Base-by-base conservation (phyloP, 495 filamentous ascomycete species). In the Coniosporium apollinis region DNA sequence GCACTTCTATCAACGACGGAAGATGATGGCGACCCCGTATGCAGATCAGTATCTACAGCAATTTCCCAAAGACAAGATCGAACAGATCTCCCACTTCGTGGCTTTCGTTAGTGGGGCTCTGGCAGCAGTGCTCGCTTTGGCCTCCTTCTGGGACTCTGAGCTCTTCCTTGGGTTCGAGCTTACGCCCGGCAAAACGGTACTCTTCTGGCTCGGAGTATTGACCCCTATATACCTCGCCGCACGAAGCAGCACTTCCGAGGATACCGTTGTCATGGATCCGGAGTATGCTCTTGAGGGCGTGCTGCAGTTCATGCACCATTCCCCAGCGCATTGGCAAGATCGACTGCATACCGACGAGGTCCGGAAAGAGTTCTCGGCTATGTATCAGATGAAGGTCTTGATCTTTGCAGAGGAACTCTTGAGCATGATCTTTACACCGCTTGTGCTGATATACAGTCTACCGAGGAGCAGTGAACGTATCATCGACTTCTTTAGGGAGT, bases 401-500 rank as follows among this genome's bases (percentile, higher is more conserved):
- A 83, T 94, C 38, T 97, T 97, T 56, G 49, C 92, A 8, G 83
- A 94, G 46, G 89, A 97, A 46, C 74, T 94, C 11, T 52, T 94
- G 40, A 83, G 84, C 56, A 84, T 96, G 51, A 68, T 97, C 25
- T 74, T 89, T 36, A 92, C 86, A 5, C 89, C 89, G 4, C 79
- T 91, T 37, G 72, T 96, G 15, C 69, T 96, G 19, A 82, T 85
- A 65, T 76, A 77, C 52, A 85, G 79, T 38, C 66, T 96, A 30
- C 83, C 85, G 4, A 82, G 79, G 50, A 86, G 79, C 58, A 84
- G 78, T 53, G 91, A 96, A 48, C 80, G 82, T 35, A 72, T 96
- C 39, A 79, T 97, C 33, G 89, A 97, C 50, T 97, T 97, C 58
- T 94, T 97, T 59, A 72, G 89, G 11, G 89, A 97, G 51, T 94